These are phyloP conservation scores for Ustilago esculenta DNA, from an alignment of 1,284 basidiomycete species.

Conservation along the genomic window DNA sequence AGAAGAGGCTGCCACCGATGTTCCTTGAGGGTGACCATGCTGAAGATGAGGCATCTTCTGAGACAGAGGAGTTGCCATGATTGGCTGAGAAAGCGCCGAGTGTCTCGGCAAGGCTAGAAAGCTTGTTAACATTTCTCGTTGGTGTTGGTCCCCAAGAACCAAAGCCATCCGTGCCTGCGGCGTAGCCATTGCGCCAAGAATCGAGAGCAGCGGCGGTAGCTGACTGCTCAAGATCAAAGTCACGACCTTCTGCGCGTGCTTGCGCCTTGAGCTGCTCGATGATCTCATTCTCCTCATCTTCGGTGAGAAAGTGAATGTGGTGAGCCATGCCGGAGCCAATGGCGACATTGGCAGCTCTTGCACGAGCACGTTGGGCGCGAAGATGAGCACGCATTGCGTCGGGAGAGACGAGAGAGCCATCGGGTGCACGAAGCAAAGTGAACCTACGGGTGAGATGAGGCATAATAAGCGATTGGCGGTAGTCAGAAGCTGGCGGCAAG, in stretches of 20 bases:
- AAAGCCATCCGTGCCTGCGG: slow-evolving; percentile 55
- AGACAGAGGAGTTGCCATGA: slow-evolving; percentile 2
- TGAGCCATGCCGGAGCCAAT: slow-evolving; percentile 11
- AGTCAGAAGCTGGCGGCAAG: slow-evolving; percentile 50
- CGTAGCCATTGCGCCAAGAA: slow-evolving; percentile 31
- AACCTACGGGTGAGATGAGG: slow-evolving; percentile 61
- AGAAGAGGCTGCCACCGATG: slow-evolving; percentile 41
- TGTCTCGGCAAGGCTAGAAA: slow-evolving; percentile 34
- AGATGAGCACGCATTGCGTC: slow-evolving; percentile 62
- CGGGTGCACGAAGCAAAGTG: slow-evolving; percentile 56
- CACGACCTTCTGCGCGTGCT: slow-evolving; percentile 37
- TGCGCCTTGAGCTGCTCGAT: slow-evolving; percentile 57
- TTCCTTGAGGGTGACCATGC: slow-evolving; percentile 13
- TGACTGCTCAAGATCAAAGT: slow-evolving; percentile 30
- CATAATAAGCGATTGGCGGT: slow-evolving; percentile 61
- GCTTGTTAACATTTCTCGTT: slow-evolving; percentile 10
- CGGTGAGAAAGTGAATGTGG: slow-evolving; percentile 54
- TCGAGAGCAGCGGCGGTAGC: slow-evolving; percentile 10
- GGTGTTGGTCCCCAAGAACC: slow-evolving; percentile 44
- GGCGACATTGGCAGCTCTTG: slow-evolving; percentile 45
- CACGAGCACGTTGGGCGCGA: slow-evolving; percentile 55
- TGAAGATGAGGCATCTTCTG: slow-evolving; percentile 3
- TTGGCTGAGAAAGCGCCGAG: slow-evolving; percentile 34
- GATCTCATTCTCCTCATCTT: slow-evolving; percentile 63
- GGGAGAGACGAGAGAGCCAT: slow-evolving; percentile 58